These are phyloP conservation scores for Magnolia officinalis DNA, from an alignment of 164 flowering plant species.

Conservation along the genomic window DNA sequence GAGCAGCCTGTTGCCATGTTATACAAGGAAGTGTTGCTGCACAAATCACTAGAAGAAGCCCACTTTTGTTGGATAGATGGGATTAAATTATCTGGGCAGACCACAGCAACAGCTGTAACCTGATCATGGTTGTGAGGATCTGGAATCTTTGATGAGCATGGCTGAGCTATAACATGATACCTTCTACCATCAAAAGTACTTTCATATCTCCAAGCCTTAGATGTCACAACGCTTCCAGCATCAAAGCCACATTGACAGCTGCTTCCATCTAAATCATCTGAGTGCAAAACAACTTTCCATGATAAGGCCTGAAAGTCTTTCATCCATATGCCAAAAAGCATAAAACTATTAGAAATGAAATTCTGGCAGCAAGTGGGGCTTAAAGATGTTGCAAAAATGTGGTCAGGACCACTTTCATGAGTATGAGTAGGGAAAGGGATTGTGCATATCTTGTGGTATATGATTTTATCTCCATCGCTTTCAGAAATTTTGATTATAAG, in stretches of 20 bases:
- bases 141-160: constrained; percentile 59
- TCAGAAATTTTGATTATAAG: constrained; percentile 38
- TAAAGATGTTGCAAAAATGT: constrained; percentile 53
- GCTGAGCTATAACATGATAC: constrained; percentile 41
- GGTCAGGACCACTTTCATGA: constrained; percentile 38
- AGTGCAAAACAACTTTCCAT: constrained; percentile 65
- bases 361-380: constrained; percentile 35
- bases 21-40: constrained; percentile 37
- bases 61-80: constrained; percentile 25
- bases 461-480: constrained; percentile 29
- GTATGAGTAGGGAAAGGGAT: constrained; percentile 46
- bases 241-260: constrained; percentile 33
- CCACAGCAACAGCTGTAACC: constrained; percentile 66
- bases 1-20: constrained; percentile 75
- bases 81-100: constrained; percentile 32
- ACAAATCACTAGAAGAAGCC: constrained; percentile 25
- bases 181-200: constrained; percentile 38
- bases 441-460: constrained; percentile 60
- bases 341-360: constrained; percentile 38
- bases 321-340: constrained; percentile 73
- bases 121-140: constrained; percentile 38
- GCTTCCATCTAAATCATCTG: constrained; percentile 39
- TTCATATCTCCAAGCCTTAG: constrained; percentile 35
- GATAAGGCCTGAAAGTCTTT: constrained; percentile 62
- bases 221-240: constrained; percentile 9